Evolutionary conservation across 2,329 filamentous ascomycete species (phyloP).

Genomic region (Chalaropsis ovoidea): DNA sequence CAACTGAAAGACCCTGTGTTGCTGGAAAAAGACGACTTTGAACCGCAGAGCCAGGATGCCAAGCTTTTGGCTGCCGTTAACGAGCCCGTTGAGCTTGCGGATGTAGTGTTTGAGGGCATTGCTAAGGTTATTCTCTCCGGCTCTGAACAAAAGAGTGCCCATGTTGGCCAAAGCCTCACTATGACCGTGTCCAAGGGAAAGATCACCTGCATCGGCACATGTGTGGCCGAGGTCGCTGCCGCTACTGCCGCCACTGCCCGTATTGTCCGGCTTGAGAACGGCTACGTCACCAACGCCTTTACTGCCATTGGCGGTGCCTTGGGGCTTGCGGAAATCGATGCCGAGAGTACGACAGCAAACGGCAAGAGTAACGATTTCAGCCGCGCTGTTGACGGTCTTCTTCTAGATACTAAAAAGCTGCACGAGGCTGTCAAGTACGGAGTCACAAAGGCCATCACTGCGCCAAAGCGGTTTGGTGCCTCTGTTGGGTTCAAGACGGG

Average conservation of each 20-base stretch:
- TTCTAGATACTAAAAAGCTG: constrained; percentile 47
- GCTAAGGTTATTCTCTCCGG: constrained; percentile 28
- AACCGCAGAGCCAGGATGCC: constrained; percentile 35
- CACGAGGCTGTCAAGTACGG: constrained; percentile 44
- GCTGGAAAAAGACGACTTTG: constrained; percentile 40
- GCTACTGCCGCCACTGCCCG: constrained; percentile 29
- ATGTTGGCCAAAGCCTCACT: constrained; percentile 32
- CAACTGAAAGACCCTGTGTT: constrained; percentile 48
- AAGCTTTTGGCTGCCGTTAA: constrained; percentile 37
- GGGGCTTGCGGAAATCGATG: constrained; percentile 54
- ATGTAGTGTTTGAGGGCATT: constrained; percentile 49
- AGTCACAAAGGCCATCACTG: constrained; percentile 49
- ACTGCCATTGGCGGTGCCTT: constrained; percentile 51
- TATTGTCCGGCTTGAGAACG: constrained; percentile 40
- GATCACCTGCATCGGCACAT: constrained; percentile 48
- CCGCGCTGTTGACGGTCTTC: constrained; percentile 48
- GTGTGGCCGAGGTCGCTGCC: constrained; percentile 36
- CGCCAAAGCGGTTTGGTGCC: constrained; percentile 45
- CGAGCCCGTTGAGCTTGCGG: constrained; percentile 33
- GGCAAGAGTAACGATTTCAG: constrained; percentile 44
- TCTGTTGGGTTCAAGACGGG: constrained; percentile 50
- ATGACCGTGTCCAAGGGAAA: constrained; percentile 45
- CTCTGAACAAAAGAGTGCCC: constrained; percentile 23
- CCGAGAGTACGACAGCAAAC: constrained; percentile 46
- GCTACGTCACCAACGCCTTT: constrained; percentile 50